Evolutionary conservation across 352 stramenopile species (phyloP).

Genomic region (Phytophthora ohioensis): DNA sequence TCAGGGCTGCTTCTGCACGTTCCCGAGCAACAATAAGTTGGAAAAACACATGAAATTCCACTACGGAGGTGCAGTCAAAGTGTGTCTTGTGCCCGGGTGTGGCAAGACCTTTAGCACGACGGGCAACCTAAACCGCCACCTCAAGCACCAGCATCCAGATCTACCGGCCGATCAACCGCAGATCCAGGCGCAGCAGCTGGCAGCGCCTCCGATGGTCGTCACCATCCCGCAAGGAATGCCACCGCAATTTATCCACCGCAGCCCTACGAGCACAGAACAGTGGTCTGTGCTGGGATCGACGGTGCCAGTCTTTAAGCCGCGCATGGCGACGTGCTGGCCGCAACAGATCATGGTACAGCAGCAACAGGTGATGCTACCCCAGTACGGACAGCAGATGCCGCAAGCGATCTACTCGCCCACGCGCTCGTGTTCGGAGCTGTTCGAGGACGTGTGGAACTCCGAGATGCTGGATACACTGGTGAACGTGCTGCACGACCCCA

Average conservation of each 20-base stretch:
- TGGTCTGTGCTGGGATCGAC: conserved; percentile 25
- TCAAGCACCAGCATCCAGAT: conserved; percentile 47
- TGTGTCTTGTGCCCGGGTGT: conserved; percentile 40
- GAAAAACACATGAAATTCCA: conserved; percentile 54
- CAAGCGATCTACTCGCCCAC: conserved; percentile 35
- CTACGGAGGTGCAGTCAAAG: conserved; percentile 42
- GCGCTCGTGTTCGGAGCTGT: conserved; percentile 40
- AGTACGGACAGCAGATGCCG: conserved; percentile 29
- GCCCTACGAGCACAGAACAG: conserved; percentile 42
- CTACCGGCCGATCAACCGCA: conserved; percentile 13
- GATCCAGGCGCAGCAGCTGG: conserved; percentile 2
- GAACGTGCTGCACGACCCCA: conserved; percentile 47
- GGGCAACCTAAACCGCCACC: conserved; percentile 53
- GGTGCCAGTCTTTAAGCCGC: conserved; percentile 31
- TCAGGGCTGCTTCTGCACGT: conserved; percentile 33
- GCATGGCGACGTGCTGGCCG: conserved; percentile 26
- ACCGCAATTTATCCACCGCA: conserved; percentile 33
- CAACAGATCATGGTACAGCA: conserved; percentile 29
- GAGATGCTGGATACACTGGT: conserved; percentile 56
- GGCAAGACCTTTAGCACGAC: conserved; percentile 57
- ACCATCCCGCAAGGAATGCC: conserved; percentile 22
- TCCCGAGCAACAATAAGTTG: conserved; percentile 42
- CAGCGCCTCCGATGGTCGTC: conserved; percentile 10
- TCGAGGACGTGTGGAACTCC: conserved; percentile 53
- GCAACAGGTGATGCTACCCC: conserved; percentile 24